These are phyloP conservation scores for Lignosus rhinocerotis DNA, from an alignment of 1,284 basidiomycete species.

Conservation along the genomic window DNA sequence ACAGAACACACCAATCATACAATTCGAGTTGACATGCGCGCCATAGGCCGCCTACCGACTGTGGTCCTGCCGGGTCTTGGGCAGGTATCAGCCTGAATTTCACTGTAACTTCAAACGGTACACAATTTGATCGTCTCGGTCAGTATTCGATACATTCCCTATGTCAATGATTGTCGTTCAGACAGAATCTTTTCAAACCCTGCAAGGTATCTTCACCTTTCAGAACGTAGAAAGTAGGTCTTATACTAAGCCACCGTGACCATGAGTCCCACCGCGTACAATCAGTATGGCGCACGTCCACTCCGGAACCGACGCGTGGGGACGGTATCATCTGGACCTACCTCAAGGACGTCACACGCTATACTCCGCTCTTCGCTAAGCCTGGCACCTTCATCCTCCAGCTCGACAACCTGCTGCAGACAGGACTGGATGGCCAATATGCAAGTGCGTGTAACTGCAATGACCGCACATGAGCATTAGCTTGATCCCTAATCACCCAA, in stretches of 20 bases:
- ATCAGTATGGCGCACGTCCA: slow-evolving; percentile 76
- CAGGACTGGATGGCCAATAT: slow-evolving; percentile 64
- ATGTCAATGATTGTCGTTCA: background rate
- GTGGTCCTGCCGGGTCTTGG: slow-evolving; percentile 73
- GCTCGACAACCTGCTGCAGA: slow-evolving; percentile 66
- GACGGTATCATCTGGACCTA: slow-evolving; percentile 81
- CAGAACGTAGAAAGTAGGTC: slow-evolving; percentile 71
- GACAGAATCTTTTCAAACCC: too few relatives aligned
- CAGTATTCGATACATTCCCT: background rate
- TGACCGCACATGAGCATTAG: background rate
- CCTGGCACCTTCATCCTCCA: slow-evolving; percentile 70
- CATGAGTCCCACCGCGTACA: background rate
- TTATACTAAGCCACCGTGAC: background rate
- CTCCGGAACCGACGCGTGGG: slow-evolving; percentile 67
- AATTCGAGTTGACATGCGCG: background rate
- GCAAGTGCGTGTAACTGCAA: slow-evolving; percentile 46
- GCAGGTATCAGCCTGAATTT: slow-evolving; percentile 74
- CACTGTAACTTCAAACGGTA: slow-evolving; percentile 77
- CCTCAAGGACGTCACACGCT: slow-evolving; percentile 74
- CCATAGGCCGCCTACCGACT: slow-evolving; percentile 66
- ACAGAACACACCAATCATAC: background rate
- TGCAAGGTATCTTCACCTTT: slow-evolving; percentile 60
- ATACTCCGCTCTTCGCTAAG: slow-evolving; percentile 66
- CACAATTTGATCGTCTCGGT: slow-evolving; percentile 73
- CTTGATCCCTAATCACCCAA: slow-evolving; percentile 26